phyloP scores from a whole-genome alignment of 768 basidiomycete genomes.

The Gautieria morchelliformis region DNA sequence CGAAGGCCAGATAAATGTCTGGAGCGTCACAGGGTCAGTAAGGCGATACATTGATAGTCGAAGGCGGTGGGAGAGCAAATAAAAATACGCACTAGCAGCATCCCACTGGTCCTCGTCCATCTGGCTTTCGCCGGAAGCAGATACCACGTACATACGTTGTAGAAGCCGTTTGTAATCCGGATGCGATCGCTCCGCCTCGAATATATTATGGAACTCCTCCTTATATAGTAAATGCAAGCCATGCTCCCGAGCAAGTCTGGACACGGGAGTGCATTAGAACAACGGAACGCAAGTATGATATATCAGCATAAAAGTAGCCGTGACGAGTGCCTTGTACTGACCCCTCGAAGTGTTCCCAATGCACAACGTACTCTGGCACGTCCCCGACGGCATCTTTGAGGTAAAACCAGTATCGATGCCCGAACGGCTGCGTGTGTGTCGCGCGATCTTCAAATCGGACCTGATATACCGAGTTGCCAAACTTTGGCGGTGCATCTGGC shows the following conservation, averaged over 20 bases:
- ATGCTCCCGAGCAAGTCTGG: constrained; percentile 79
- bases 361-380: constrained; percentile 95
- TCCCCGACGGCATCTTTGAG: constrained; percentile 93
- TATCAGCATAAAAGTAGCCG: background rate
- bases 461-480: constrained; percentile 86
- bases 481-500: constrained; percentile 60
- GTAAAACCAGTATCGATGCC: constrained; percentile 91
- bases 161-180: constrained; percentile 77
- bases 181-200: constrained; percentile 68
- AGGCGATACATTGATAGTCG: background rate
- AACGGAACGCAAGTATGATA: background rate
- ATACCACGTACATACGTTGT: constrained; percentile 86
- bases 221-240: constrained; percentile 65
- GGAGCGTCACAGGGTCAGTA: constrained; percentile 5
- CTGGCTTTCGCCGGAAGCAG: constrained; percentile 73
- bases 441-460: constrained; percentile 66
- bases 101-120: constrained; percentile 98
- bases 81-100: constrained; percentile 76
- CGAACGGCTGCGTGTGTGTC: constrained; percentile 52
- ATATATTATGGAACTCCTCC: constrained; percentile 86
- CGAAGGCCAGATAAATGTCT: constrained; percentile 95
- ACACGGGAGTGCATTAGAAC: constrained; percentile 12
- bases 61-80: background rate
- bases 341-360: constrained; percentile 88
- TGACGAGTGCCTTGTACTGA: constrained; percentile 26